Base-by-base conservation (phyloP, 2,329 filamentous ascomycete genomes). In the Colletotrichum gigasporum region DNA sequence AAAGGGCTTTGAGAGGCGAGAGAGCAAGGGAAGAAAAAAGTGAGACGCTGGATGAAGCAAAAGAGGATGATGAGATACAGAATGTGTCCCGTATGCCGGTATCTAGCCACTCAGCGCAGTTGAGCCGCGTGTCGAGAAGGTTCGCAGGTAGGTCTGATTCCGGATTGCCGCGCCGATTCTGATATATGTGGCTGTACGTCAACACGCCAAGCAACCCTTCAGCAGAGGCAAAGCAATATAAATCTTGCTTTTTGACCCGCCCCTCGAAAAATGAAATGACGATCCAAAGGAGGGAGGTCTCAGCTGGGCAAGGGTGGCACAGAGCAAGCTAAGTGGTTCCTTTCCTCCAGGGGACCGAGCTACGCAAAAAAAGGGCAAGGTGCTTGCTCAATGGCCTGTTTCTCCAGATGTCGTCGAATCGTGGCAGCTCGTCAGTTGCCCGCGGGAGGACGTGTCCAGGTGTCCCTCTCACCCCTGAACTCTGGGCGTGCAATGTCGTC, bases 11-110 rank as follows among this genome's bases (percentile, higher is more conserved):
- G 14, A 34, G 45, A 54, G 34, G 9, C 3, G 34, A 22, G 34
- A 37, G n/a, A n/a, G n/a, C n/a, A n/a, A n/a, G 9, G 22, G 9
- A 41, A 22, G 10, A 39, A 35, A 57, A 45, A 30, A 24, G 42
- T 54, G 55, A 61, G 55, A 65, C 51, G 41, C 30, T 9, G 22
- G 37, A 35, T 56, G 55, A 61, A 51, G 64, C 54, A 59, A 55
- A 42, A 24, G 34, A n/a, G 39, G 44, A 32, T 39, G 48, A 51
- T 39, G 39, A 48, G 48, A 48, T 63, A 47, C 52, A 28, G n/a
- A 24, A 32, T 5, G 48, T 50, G 62, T 55, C 42, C 55, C 56
- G 57, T 44, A 35, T 35, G 48, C 35, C 20, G 39, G 47, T 53
- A 26, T 53, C 26, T 47, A 61, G 41, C 37, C 56, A 53, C 44